A percentile compares a stretch with the other conserved stretches of the same genome.
Conservation (phyloP, 2,329 filamentous ascomycete genomes). For the Didymellaceae sp. region DNA sequence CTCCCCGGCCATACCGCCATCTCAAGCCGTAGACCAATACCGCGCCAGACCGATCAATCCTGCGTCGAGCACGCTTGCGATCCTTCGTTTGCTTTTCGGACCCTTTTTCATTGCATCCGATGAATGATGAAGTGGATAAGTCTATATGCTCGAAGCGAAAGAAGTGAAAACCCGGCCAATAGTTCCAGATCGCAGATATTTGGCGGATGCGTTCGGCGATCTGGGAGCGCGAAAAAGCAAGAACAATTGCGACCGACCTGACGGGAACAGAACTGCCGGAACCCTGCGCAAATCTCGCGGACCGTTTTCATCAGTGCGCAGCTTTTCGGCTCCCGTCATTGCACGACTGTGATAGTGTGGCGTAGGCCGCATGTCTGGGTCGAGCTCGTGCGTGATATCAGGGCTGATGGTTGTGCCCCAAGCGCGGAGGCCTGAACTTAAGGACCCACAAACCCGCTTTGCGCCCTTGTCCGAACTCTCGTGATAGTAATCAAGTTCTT, state of each 20-base stretch:
- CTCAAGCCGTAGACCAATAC: neutral
- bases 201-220: constrained; percentile 1
- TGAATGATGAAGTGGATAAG: neutral
- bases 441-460: neutral
- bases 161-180: neutral
- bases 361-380: constrained; percentile 3
- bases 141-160: neutral
- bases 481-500: neutral
- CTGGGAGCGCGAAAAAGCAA: constrained; percentile 9
- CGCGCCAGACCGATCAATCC: constrained; percentile 3
- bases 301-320: constrained; percentile 1
- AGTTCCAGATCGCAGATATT: neutral
- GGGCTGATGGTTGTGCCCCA: constrained; percentile 4
- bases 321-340: constrained; percentile 5
- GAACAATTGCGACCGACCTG: neutral
- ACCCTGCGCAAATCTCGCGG: constrained; percentile 12
- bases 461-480: neutral
- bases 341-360: constrained; percentile 2
- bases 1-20: neutral
- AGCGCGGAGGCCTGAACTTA: neutral
- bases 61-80: neutral
- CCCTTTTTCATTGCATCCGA: neutral
- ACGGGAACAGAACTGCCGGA: neutral
- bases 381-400: constrained; percentile 10
- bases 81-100: constrained; percentile 5